A percentile compares a stretch with the other conserved stretches of the same genome.
Evolutionary conservation across 129 eudicot genomes (phyloP).

Genomic region (Silybum marianum): DNA sequence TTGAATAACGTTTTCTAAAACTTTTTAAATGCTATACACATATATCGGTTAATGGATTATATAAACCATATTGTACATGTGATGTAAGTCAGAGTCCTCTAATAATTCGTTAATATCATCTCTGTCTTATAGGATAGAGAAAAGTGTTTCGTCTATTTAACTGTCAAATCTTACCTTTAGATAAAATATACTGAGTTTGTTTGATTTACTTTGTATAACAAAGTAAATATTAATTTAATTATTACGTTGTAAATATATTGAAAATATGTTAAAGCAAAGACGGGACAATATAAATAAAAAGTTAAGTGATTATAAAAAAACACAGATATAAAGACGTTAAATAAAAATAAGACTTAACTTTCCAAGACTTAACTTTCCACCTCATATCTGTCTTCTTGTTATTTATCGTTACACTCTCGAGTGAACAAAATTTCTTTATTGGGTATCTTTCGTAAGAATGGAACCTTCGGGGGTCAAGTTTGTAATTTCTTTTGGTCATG

Average conservation of each 20-base stretch:
- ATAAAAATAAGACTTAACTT: background rate
- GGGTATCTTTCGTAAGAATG: background rate
- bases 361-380: background rate
- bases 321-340: background rate
- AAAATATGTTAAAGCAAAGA: background rate
- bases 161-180: background rate
- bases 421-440: slow-evolving; percentile 1
- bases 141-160: too few species aligned
- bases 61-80: too few species aligned
- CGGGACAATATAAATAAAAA: background rate
- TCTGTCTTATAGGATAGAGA: background rate
- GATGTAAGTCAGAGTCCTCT: background rate
- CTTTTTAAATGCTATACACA: background rate
- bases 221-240: too few species aligned
- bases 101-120: background rate
- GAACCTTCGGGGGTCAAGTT: slow-evolving; percentile 15
- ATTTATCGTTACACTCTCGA: background rate
- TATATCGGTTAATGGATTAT: background rate
- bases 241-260: background rate
- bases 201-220: background rate
- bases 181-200: background rate
- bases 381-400: background rate
- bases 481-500: slow-evolving; percentile 9
- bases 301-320: background rate
- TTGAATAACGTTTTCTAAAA: too few species aligned